phyloP scores from a whole-genome alignment of 192 early-diverging fungal species.

The Gamsiella multidivaricata region DNA sequence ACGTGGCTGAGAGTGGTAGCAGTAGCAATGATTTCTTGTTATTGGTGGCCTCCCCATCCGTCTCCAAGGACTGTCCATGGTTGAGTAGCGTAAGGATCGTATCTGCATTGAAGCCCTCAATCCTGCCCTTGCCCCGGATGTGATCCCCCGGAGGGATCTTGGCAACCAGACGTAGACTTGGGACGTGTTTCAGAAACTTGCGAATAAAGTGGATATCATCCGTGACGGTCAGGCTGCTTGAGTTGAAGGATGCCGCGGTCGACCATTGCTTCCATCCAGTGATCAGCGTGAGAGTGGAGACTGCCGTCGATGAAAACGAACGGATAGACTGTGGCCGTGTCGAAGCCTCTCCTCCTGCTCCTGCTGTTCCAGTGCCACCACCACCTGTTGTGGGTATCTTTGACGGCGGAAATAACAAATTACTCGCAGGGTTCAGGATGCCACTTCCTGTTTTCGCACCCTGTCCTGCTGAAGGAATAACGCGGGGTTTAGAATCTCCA shows the following conservation, averaged over 20 bases:
- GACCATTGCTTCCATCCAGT: constrained; percentile 61
- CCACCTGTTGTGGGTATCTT: neutral
- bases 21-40: constrained; percentile 7
- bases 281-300: constrained; percentile 55
- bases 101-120: constrained; percentile 33
- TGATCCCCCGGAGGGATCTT: constrained; percentile 38
- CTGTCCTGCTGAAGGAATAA: constrained; percentile 11
- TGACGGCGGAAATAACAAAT: constrained; percentile 24
- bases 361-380: neutral
- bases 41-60: neutral
- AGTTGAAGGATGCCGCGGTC: constrained; percentile 28
- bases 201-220: constrained; percentile 64
- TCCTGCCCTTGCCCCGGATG: constrained; percentile 38
- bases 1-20: constrained; percentile 47
- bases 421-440: constrained; percentile 1
- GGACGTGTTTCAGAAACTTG: constrained; percentile 55
- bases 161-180: constrained; percentile 54
- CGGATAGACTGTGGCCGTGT: constrained; percentile 46
- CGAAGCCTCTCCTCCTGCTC: neutral
- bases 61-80: constrained; percentile 10
- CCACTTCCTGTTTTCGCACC: neutral
- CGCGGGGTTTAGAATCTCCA: constrained; percentile 34
- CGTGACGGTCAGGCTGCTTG: constrained; percentile 41
- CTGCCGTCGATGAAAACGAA: constrained; percentile 55
- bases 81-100: constrained; percentile 34